These are phyloP conservation scores for Chalciporus sphaerocephalus DNA, from an alignment of 768 basidiomycete genomes.

Conservation along the genomic window DNA sequence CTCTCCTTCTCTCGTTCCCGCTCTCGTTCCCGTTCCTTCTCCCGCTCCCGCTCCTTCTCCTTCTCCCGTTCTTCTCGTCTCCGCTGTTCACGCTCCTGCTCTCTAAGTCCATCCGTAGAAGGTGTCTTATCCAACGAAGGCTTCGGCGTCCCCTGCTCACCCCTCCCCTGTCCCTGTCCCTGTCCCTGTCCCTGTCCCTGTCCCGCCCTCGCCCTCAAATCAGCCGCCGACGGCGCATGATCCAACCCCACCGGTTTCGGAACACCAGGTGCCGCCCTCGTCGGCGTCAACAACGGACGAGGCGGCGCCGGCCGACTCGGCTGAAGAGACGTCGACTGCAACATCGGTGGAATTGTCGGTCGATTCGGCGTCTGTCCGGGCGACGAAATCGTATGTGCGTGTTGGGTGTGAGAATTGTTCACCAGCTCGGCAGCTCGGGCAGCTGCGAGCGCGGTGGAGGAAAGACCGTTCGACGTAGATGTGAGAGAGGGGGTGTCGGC, in stretches of 20 bases:
- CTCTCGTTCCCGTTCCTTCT: constrained; percentile 31
- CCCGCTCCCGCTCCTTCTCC: constrained; percentile 33
- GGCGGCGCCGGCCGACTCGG: constrained; percentile 66
- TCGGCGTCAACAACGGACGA: constrained; percentile 56
- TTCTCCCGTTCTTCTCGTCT: constrained; percentile 35
- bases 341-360: constrained; percentile 23
- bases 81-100: constrained; percentile 40
- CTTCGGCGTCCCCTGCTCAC: constrained; percentile 36
- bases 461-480: constrained; percentile 35
- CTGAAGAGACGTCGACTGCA: constrained; percentile 40
- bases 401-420: constrained; percentile 44
- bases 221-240: constrained; percentile 57
- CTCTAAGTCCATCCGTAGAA: constrained; percentile 36
- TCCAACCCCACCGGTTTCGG: constrained; percentile 41
- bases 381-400: constrained; percentile 39
- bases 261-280: constrained; percentile 50
- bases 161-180: constrained; percentile 61
- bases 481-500: constrained; percentile 28
- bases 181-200: too few species aligned
- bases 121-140: constrained; percentile 34
- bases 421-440: constrained; percentile 62
- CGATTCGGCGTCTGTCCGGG: constrained; percentile 27
- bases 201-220: constrained; percentile 60
- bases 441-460: constrained; percentile 44
- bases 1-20: constrained; percentile 27